Evolutionary conservation across 495 filamentous ascomycete species (phyloP).

Genomic region (Penicillium samsonianum): DNA sequence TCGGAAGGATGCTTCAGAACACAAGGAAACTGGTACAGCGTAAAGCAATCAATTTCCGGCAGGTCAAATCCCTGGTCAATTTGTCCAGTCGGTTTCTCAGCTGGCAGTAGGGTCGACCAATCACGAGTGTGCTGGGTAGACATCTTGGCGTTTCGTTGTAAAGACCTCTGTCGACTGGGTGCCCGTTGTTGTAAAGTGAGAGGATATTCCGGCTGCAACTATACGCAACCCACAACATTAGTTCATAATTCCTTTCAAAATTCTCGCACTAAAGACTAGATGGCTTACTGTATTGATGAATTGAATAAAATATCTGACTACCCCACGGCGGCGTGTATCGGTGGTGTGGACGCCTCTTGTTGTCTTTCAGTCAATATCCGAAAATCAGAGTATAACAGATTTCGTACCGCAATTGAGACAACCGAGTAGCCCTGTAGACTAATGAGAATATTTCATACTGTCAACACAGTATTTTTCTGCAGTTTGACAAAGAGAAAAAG

Average conservation of each 20-base stretch:
- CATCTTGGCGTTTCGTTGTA: not conserved
- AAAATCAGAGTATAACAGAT: not conserved
- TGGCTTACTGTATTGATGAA: not conserved
- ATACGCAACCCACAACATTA: not conserved
- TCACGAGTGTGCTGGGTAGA: not conserved
- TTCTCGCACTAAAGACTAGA: not conserved
- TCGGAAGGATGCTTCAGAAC: not conserved
- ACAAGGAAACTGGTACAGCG: not conserved
- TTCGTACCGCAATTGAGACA: not conserved
- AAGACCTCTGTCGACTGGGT: not conserved
- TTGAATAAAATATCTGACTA: not conserved
- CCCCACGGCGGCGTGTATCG: not conserved
- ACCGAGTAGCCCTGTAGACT: not conserved
- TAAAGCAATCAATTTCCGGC: not conserved
- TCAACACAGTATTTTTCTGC: too few relatives aligned
- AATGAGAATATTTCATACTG: not conserved
- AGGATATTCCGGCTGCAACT: not conserved
- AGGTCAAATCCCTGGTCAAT: not conserved
- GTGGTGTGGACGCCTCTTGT: not conserved
- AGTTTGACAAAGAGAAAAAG: too few relatives aligned
- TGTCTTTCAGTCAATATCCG: not conserved
- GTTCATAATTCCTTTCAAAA: not conserved
- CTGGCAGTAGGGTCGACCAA: not conserved
- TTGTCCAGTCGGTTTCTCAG: not conserved
- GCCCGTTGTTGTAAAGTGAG: not conserved